Evolutionary conservation across 2,329 filamentous ascomycete species (phyloP), one percentile per base, ranked within the genome.

Genomic region (Diatrype stigma): DNA sequence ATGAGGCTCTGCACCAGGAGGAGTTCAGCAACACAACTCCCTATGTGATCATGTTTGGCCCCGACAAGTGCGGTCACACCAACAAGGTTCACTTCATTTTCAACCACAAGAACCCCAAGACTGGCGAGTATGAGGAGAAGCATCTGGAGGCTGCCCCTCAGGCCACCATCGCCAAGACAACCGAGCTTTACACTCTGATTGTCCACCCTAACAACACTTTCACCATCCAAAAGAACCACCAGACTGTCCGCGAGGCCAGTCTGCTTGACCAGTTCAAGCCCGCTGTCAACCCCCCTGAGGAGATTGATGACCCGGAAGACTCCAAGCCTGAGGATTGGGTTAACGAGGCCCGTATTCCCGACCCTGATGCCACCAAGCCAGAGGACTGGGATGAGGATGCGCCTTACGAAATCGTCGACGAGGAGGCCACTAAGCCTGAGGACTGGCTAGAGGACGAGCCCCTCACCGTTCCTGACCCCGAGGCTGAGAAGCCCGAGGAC

Each of bases 31-130:
- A 99, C 77, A 85, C 87, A 56, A 96, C 93, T 42, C 94, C 94
- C 46, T 99, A 99, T 70, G 89, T 99, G 63, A 96, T 99, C 82
- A 99, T 99, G 94, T 99, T 99, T 71, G 94, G 94, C 62, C 94
- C 94, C 64, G 94, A 99, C 81, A 97, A 97, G 87, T 99, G 94
- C 73, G 94, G 94, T 73, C 84, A 90, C 71, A 97, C 90, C 74
- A 99, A 99, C 87, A 97, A 97, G 87, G 89, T 95, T 48, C 82
- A 85, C 75, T 96, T 99, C 79, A 99, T 99, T 74, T 96, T 99
- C 85, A 94, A 95, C 77, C 94, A 99, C 88, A 99, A 97, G 89
- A 99, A 97, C 85, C 94, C 94, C 70, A 96, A 96, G 89, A 96
- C 91, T 45, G 93, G 93, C 78, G 90, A 96, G 75, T 99, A 99